These are phyloP conservation scores for Solanum raphanifolium DNA, from an alignment of 257 asterid genomes.

Conservation along the genomic window DNA sequence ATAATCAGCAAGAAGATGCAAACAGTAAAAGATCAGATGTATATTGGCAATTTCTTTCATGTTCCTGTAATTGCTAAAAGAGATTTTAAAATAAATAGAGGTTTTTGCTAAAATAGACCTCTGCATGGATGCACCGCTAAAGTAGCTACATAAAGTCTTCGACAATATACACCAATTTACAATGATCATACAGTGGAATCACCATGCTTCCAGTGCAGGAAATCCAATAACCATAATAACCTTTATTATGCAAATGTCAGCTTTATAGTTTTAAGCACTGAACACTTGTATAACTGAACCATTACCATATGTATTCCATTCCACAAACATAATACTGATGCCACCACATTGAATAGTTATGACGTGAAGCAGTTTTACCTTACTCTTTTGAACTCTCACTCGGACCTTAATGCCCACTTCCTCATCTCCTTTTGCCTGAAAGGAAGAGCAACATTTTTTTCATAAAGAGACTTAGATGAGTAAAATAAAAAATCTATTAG, in stretches of 20 bases:
- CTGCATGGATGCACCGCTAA: background rate
- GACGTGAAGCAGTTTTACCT: constrained; percentile 30
- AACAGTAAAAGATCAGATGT: background rate
- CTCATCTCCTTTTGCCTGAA: constrained; percentile 88
- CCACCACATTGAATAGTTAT: background rate
- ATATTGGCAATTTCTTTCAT: background rate
- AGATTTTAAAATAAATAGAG: background rate
- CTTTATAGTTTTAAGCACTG: background rate
- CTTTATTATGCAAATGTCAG: background rate
- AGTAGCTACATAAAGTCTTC: background rate
- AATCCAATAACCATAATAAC: background rate
- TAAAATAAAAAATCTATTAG: background rate
- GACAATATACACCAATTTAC: background rate
- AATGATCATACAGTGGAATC: background rate
- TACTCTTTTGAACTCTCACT: constrained; percentile 97
- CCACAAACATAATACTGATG: background rate
- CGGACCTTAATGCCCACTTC: constrained; percentile 92
- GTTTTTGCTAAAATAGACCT: background rate
- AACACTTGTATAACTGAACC: background rate
- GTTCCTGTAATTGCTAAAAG: constrained; percentile 1
- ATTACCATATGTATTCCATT: background rate
- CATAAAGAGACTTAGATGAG: background rate
- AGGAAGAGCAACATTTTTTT: constrained; percentile 1
- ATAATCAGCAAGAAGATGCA: background rate
- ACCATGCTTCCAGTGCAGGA: background rate